These are phyloP conservation scores for Halenospora varia DNA, from an alignment of 495 filamentous ascomycete species.

Conservation along the genomic window DNA sequence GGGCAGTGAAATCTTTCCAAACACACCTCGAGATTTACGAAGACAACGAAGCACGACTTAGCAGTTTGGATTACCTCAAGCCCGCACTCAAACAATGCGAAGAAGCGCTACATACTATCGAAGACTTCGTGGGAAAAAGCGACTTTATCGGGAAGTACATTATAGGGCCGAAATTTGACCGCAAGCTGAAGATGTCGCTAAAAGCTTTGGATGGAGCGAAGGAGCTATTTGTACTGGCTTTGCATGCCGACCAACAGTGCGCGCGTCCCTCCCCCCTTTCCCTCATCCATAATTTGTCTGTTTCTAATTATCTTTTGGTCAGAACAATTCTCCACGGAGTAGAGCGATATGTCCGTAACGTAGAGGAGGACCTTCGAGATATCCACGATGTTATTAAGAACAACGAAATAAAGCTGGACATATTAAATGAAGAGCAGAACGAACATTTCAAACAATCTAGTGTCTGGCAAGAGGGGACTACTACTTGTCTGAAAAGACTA, in stretches of 20 bases:
- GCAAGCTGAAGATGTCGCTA: constrained; percentile 7
- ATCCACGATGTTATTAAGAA: constrained; percentile 6
- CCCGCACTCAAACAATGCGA: constrained; percentile 3
- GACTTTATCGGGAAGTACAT: constrained; percentile 10
- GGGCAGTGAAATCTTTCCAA: constrained; percentile 8
- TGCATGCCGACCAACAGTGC: constrained; percentile 10
- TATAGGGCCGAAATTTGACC: constrained; percentile 9
- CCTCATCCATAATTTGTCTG: neutral
- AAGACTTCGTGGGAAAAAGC: constrained; percentile 1
- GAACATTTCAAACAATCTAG: constrained; percentile 6
- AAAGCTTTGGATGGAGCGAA: constrained; percentile 13
- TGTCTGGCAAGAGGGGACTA: neutral
- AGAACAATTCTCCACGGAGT: constrained; percentile 9
- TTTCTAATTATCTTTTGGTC: constrained; percentile 8
- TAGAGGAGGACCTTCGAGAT: constrained; percentile 12
- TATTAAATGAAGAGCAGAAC: constrained; percentile 1
- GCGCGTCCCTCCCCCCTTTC: too few relatives aligned
- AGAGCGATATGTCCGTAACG: constrained; percentile 11
- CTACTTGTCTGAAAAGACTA: constrained; percentile 3
- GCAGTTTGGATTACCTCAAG: constrained; percentile 9
- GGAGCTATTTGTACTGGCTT: constrained; percentile 10
- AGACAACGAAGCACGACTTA: constrained; percentile 12
- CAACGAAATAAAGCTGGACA: constrained; percentile 7
- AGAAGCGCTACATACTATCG: constrained; percentile 7
- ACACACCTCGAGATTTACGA: constrained; percentile 13